A percentile compares a stretch with the other conserved stretches of the same genome.
Evolutionary conservation across 192 early-diverging fungal species (phyloP).

Genomic region (Coemansia sp.): DNA sequence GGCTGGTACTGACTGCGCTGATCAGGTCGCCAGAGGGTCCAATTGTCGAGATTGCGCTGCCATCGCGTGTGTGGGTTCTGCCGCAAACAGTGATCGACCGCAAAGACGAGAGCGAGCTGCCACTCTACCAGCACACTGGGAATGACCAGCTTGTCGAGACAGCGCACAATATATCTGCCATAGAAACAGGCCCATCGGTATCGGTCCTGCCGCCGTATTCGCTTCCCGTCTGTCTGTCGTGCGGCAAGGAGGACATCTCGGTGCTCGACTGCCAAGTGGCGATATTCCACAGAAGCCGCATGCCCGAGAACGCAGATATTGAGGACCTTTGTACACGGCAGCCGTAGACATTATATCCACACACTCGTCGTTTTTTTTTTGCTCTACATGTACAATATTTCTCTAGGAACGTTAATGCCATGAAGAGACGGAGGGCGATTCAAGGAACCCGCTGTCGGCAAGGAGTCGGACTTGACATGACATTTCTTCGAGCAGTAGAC

Average conservation of each 20-base stretch:
- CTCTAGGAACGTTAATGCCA: too few relatives aligned
- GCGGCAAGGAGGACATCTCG: slow-evolving; percentile 23
- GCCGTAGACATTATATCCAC: too few relatives aligned
- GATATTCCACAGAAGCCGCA: slow-evolving; percentile 11
- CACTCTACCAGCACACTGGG: slow-evolving; percentile 14
- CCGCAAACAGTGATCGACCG: neutral
- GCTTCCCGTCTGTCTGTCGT: slow-evolving; percentile 17
- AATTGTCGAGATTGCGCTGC: slow-evolving; percentile 17
- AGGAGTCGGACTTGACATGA: neutral
- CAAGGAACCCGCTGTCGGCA: too few relatives aligned
- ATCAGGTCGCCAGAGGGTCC: slow-evolving; percentile 14
- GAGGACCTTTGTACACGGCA: slow-evolving; percentile 11
- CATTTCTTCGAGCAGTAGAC: neutral
- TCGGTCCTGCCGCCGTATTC: slow-evolving; percentile 16
- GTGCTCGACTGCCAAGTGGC: slow-evolving; percentile 16
- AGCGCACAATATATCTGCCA: neutral
- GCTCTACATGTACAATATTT: too few relatives aligned
- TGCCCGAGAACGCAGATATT: slow-evolving; percentile 12
- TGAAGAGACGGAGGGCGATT: too few relatives aligned
- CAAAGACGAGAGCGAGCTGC: slow-evolving; percentile 4
- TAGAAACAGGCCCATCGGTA: too few relatives aligned
- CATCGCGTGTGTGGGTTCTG: slow-evolving; percentile 20
- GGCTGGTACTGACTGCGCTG: slow-evolving; percentile 15
- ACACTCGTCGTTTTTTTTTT: too few relatives aligned
- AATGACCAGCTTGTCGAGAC: slow-evolving; percentile 14